Base-by-base conservation (phyloP, 2,329 filamentous ascomycete genomes). In the Cryphonectria japonica region DNA sequence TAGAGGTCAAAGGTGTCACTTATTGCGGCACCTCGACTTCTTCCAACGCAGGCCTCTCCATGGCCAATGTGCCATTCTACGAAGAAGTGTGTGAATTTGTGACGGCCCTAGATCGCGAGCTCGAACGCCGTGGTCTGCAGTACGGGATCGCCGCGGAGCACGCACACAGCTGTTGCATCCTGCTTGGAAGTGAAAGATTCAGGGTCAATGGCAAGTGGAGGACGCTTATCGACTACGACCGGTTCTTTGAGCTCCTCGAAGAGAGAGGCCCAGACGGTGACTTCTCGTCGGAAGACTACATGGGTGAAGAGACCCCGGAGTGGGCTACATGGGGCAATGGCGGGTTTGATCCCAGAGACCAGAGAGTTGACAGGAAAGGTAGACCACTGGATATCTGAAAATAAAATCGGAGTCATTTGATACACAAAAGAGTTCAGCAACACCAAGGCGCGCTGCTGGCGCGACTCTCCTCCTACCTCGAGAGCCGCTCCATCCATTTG, bases 11-110 rank as follows among this genome's bases (percentile, higher is more conserved):
- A 84, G 95, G 95, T 69, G 95, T 98, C 52, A 98, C 95, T 0
- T 98, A 96, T 83, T 98, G 96, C 81, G 96, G 96, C 57, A 98
- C 95, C 0, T 91, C 91, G 9, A 94, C 94, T 0, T 93, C 93
- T 11, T 91, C 92, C 4, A 92, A 91, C 68, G 95, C 94, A 0
- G 95, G 95, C 0, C 85, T 98, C 63, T 96, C 91, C n/a, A 98
- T 98, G 95, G 89, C 93, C 77, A 98, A 98, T 78, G 96, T 98
- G 13, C 95, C 95, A 0, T 98, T 97, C 78, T 98, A 98, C 82
- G 91, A 92, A 79, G 95, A 98, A 81, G 93, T 98, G 2, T 88
- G 88, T 50, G 89, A 91, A 2, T 98, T 98, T 78, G 94, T 97
- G 13, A 86, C 88, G 54, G 91, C 92, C 0, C 86, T 98, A 0